These are phyloP conservation scores for Exophiala dermatitidis DNA, from an alignment of 2,329 filamentous ascomycete genomes.

Conservation along the genomic window DNA sequence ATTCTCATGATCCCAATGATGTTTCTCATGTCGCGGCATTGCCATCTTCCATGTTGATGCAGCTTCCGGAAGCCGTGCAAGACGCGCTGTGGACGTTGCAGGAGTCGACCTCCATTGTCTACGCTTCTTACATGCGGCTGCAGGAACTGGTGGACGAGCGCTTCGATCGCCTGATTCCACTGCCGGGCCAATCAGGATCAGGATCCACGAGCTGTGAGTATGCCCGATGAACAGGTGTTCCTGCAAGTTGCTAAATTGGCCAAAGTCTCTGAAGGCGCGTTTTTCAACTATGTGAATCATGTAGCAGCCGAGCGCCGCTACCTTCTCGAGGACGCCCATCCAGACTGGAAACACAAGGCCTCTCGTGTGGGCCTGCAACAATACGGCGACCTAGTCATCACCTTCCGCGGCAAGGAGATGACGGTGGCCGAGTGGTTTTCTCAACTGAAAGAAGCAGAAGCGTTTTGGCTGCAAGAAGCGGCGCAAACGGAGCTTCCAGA, in stretches of 20 bases:
- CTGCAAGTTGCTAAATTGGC: background rate
- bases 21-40: constrained; percentile 21
- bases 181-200: constrained; percentile 7
- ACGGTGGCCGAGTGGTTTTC: constrained; percentile 19
- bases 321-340: constrained; percentile 20
- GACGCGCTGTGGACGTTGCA: constrained; percentile 20
- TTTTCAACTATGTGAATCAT: constrained; percentile 25
- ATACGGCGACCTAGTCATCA: constrained; percentile 12
- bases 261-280: constrained; percentile 20
- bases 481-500: constrained; percentile 18
- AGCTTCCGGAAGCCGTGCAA: constrained; percentile 21
- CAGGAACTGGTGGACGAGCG: constrained; percentile 20
- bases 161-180: constrained; percentile 20
- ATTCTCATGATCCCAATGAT: constrained; percentile 19
- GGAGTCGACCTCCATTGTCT: constrained; percentile 24
- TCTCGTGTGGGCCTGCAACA: constrained; percentile 12
- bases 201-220: constrained; percentile 11
- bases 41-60: constrained; percentile 16
- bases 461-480: constrained; percentile 16
- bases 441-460: constrained; percentile 13
- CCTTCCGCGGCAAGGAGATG: constrained; percentile 18
- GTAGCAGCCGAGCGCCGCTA: constrained; percentile 19
- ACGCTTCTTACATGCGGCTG: constrained; percentile 21
- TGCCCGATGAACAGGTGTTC: background rate
- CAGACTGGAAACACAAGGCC: constrained; percentile 24